These are phyloP conservation scores for Rhodotorula toruloides DNA, from an alignment of 768 basidiomycete genomes.

Conservation along the genomic window DNA sequence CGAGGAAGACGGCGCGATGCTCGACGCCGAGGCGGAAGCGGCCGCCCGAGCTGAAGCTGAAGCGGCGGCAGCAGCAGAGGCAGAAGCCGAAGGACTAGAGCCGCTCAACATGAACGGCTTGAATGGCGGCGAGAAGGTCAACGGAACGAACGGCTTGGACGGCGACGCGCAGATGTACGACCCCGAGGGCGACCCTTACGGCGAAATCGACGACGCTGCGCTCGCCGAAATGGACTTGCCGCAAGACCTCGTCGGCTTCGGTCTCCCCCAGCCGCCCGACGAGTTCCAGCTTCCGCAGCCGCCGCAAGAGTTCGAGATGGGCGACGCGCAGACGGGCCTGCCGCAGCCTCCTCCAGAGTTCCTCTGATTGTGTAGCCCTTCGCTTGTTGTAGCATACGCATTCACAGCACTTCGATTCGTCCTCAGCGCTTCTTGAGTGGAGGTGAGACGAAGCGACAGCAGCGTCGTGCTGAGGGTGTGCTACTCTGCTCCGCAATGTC, in stretches of 20 bases:
- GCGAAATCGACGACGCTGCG: conserved; percentile 9
- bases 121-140: not conserved
- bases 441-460: too few relatives aligned
- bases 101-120: not conserved
- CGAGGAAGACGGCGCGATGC: conserved; percentile 3
- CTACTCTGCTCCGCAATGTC: too few relatives aligned
- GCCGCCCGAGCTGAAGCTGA: not conserved
- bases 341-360: not conserved
- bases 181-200: not conserved
- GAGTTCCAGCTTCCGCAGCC: not conserved
- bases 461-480: too few relatives aligned
- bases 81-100: not conserved
- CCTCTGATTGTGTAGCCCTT: not conserved
- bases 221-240: conserved; percentile 8
- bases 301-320: too few relatives aligned
- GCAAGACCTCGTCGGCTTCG: too few relatives aligned
- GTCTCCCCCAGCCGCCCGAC: not conserved
- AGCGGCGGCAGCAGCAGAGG: not conserved
- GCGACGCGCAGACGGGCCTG: too few relatives aligned
- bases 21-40: not conserved
- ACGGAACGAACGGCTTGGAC: not conserved
- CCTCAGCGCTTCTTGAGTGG: too few relatives aligned
- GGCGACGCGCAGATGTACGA: not conserved
- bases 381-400: not conserved
- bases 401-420: too few relatives aligned